A percentile compares a stretch with the other conserved stretches of the same genome.
Conservation (phyloP, 2,329 filamentous ascomycete species). For the Dactylellina drechsleri region DNA sequence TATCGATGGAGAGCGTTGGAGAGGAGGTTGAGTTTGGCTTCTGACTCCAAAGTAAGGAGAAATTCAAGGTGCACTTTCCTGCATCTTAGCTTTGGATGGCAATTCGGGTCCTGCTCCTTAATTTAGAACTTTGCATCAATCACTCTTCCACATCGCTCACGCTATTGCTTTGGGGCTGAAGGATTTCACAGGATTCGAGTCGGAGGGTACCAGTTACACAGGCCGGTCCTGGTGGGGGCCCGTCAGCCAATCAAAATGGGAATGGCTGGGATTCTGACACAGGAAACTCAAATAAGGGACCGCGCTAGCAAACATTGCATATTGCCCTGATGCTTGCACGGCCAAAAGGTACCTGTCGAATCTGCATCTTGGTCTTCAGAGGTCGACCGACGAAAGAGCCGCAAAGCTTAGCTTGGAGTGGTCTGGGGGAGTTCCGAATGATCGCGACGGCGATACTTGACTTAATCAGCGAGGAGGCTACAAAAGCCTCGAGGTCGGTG, state of each 20-base stretch:
- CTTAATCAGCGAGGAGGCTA: background rate
- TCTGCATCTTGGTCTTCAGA: background rate
- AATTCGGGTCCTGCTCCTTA: conserved; percentile 29
- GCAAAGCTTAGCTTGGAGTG: background rate
- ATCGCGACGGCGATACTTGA: background rate
- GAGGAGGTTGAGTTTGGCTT: background rate
- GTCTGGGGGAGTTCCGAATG: background rate
- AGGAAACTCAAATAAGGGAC: conserved; percentile 44
- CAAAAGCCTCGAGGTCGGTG: background rate
- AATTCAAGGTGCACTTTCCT: conserved; percentile 23
- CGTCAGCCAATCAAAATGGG: conserved; percentile 42
- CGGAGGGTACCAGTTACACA: conserved; percentile 51
- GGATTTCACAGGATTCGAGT: conserved; percentile 38
- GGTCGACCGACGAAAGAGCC: background rate
- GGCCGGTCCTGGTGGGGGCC: conserved; percentile 2
- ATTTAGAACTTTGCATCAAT: conserved; percentile 37
- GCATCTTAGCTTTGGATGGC: conserved; percentile 5
- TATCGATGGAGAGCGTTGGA: no score
- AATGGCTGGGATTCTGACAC: conserved; percentile 39
- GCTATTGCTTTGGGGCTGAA: conserved; percentile 49
- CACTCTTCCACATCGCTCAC: conserved; percentile 26
- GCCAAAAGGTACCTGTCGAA: background rate
- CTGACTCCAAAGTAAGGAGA: conserved; percentile 29
- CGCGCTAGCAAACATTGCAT: conserved; percentile 47
- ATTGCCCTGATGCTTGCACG: background rate